Base-by-base conservation (phyloP, 1,139 yeast genomes). In the Arxiozyma heterogenica region DNA sequence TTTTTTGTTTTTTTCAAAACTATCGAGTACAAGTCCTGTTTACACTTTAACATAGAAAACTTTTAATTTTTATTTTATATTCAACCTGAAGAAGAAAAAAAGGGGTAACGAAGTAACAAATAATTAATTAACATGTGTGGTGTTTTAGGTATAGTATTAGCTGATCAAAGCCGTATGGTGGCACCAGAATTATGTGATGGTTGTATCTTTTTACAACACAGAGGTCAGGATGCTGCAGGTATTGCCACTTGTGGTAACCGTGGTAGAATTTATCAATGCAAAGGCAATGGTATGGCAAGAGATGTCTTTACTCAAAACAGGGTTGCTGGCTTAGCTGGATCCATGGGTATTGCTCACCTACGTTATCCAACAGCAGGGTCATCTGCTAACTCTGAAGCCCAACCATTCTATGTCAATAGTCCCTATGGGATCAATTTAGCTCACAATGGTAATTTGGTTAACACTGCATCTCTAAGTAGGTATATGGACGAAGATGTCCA, bases 141-240 rank as follows among this genome's bases (percentile, higher is more conserved):
- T 64, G 85, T 93, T 59, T 75, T 91, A 64, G 98, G 96, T 58
- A 78, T 91, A 55, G 86, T 89, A 50, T 76, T 89, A 58, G 89
- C 96, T 17, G 88, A 90, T 70, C 86, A 83, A 61, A 72, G 76
- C 39, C 79, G 78, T 52, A 78, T 80, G 55, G 97, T 87, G 52
- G 94, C 96, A 22, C 83, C 95, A 11, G 98, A 91, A 68, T 76
- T 93, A 54, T 84, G 89, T 58, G 98, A 93, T 71, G 97, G 96
- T 21, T 87, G 95, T 59, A 83, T 90, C 76, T 93, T 86, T 69
- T 76, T 93, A 59, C 99, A 93, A 70, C 99, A 93, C 69, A 81
- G 99, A 67, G 99, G 99, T 49, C 99, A 93, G 73, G 99, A 93
- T 71, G 99, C 99, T 15, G 97, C 98, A n/a, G 99, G 99, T 59